phyloP scores from a whole-genome alignment of 2,329 filamentous ascomycete genomes.

The Colletotrichum sp. region DNA sequence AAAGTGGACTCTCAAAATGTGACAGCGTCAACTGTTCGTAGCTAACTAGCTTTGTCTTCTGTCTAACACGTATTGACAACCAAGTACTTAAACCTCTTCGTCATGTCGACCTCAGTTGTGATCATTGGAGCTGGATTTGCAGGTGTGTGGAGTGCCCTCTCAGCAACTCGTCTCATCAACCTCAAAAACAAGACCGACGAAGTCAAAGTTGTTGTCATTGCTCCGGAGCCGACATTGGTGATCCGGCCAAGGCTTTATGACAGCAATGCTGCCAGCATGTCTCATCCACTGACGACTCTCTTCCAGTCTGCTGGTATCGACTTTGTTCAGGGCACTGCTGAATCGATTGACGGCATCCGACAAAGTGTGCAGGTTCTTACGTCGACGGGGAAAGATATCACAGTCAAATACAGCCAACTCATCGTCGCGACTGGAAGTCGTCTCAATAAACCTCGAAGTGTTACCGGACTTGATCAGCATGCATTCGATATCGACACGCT shows the following conservation, averaged over 20 bases:
- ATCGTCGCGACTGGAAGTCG: slow-evolving; percentile 40
- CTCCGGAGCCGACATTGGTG: slow-evolving; percentile 35
- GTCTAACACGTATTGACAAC: neutral
- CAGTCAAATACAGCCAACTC: slow-evolving; percentile 35
- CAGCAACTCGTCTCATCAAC: slow-evolving; percentile 35
- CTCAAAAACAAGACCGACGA: slow-evolving; percentile 21
- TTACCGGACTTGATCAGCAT: slow-evolving; percentile 34
- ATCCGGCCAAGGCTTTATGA: slow-evolving; percentile 40
- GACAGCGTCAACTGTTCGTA: neutral
- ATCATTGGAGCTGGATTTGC: slow-evolving; percentile 39
- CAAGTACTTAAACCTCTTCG: neutral
- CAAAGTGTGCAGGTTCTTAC: slow-evolving; percentile 22
- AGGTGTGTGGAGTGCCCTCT: slow-evolving; percentile 39
- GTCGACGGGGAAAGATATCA: neutral
- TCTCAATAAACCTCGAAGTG: slow-evolving; percentile 29
- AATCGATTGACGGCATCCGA: slow-evolving; percentile 22
- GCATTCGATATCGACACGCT: slow-evolving; percentile 39
- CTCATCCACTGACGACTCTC: slow-evolving; percentile 23
- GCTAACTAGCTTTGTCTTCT: neutral
- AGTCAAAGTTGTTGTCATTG: slow-evolving; percentile 34
- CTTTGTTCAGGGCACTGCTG: slow-evolving; percentile 28
- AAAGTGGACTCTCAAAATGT: neutral
- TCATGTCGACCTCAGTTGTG: slow-evolving; percentile 19
- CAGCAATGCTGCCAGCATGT: slow-evolving; percentile 28
- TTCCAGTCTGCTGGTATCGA: slow-evolving; percentile 30